phyloP scores from a whole-genome alignment of 164 flowering plant genomes.

The Cinnamomum chago region DNA sequence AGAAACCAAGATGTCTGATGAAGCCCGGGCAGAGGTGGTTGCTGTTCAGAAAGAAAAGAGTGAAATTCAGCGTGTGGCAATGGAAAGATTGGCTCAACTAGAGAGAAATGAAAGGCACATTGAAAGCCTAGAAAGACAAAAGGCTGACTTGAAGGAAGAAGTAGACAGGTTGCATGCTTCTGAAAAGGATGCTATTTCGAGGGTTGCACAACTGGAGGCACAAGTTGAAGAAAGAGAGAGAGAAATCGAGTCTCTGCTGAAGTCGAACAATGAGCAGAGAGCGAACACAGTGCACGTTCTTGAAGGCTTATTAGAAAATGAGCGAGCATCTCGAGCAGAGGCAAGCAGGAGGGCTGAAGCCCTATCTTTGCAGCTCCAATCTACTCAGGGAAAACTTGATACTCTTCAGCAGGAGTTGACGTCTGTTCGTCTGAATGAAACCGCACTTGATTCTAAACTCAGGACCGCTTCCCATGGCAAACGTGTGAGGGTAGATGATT shows the following conservation, averaged over 20 bases:
- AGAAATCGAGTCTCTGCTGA: slow-evolving; percentile 69
- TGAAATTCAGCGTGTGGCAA: slow-evolving; percentile 63
- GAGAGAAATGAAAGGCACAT: slow-evolving; percentile 79
- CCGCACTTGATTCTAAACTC: slow-evolving; percentile 73
- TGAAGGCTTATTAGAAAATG: slow-evolving; percentile 62
- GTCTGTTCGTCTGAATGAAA: slow-evolving; percentile 56
- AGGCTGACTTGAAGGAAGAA: slow-evolving; percentile 46
- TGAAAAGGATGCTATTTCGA: slow-evolving; percentile 68
- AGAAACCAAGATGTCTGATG: slow-evolving; percentile 83
- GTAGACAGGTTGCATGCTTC: slow-evolving; percentile 45
- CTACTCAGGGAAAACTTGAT: slow-evolving; percentile 83
- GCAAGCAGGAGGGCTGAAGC: slow-evolving; percentile 79
- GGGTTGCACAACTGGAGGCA: slow-evolving; percentile 58
- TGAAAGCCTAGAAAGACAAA: slow-evolving; percentile 70
- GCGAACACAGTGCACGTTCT: slow-evolving; percentile 72
- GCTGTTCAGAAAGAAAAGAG: slow-evolving; percentile 66
- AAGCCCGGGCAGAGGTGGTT: slow-evolving; percentile 73
- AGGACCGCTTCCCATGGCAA: slow-evolving; percentile 63
- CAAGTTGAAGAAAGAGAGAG: slow-evolving; percentile 83
- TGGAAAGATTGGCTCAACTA: slow-evolving; percentile 75
- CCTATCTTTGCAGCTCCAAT: slow-evolving; percentile 74
- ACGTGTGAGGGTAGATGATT: slow-evolving; percentile 59
- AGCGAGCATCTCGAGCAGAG: slow-evolving; percentile 71
- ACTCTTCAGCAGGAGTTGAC: slow-evolving; percentile 75
- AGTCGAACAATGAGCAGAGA: slow-evolving; percentile 79